Evolutionary conservation across 257 asterid species (phyloP), one percentile per base, ranked within the genome.

Genomic region (Petunia secreta): DNA sequence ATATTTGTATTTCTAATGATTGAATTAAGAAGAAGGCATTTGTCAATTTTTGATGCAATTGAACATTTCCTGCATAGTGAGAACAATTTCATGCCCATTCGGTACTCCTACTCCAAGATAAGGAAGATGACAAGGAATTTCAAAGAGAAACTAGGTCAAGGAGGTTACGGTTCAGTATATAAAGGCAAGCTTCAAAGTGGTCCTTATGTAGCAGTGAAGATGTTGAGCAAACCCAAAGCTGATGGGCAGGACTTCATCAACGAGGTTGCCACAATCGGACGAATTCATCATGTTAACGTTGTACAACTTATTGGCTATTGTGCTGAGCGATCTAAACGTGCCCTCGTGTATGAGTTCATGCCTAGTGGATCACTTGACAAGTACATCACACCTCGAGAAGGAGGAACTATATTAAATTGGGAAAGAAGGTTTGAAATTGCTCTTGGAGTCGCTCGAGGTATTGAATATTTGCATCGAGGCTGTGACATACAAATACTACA

Each of bases 41-140:
- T 55, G 46, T 79, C 82, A 9, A 40, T 53, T 15, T 37, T 57
- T 38, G 85, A 82, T 50, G 1, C 11, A 62, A 44, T 82, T 40
- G 85, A 82, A 71, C 39, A 48, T 34, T 82, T 82, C 36, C 48
- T 82, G 9, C 63, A 67, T 8, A 54, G 39, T n/a, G 55, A n/a
- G n/a, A 66, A 68, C 39, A 63, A 54, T 46, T 48, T 82, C 39
- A 63, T 83, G 86, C 86, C 83, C 13, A 83, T 71, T 8, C 44
- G 86, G 15, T 79, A 83, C 75, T 53, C 85, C 0, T 83, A 52
- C 6, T 52, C 40, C 34, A 77, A 73, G 8, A 40, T 83, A 15
- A 73, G 73, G 80, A 48, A 65, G 3, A 57, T 79, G 74, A 83
- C 83, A 2, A 57, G 59, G 39, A 58, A 46, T 40, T 80, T 80